Percentiles rank a stretch among this genome's conserved stretches.
These are phyloP conservation scores for Solanum neorickii DNA, from an alignment of 257 asterid species.

Conservation along the genomic window DNA sequence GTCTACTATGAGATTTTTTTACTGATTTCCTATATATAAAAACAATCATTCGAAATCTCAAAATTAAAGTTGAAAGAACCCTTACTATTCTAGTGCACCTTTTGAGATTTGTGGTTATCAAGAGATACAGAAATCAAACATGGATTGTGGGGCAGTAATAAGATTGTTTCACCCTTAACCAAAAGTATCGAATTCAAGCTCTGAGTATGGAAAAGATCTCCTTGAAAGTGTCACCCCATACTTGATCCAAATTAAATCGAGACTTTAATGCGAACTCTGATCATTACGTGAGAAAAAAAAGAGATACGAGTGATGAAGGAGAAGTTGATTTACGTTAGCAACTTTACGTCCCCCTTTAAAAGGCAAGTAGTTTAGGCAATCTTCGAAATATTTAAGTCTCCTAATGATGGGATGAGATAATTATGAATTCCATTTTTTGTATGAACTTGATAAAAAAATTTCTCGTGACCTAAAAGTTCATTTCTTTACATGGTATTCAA, in stretches of 20 bases:
- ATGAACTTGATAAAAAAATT: no score
- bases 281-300: no score
- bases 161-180: no score
- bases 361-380: background rate
- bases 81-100: background rate
- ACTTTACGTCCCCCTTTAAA: background rate
- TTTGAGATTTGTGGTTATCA: background rate
- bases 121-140: background rate
- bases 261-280: no score
- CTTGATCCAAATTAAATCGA: accelerated
- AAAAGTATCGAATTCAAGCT: background rate
- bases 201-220: accelerated
- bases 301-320: no score
- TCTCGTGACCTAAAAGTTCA: background rate
- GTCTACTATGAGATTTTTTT: no score
- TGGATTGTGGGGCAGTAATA: background rate
- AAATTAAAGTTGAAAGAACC: background rate
- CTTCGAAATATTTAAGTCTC: background rate
- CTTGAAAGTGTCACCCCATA: background rate
- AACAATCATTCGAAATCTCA: background rate
- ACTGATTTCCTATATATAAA: background rate
- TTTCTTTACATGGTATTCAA: no score
- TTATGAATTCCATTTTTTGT: no score
- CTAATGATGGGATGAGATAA: background rate
- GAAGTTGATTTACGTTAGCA: background rate